Base-by-base conservation (phyloP, 331 rosid species). In the Prunus yedoensis region DNA sequence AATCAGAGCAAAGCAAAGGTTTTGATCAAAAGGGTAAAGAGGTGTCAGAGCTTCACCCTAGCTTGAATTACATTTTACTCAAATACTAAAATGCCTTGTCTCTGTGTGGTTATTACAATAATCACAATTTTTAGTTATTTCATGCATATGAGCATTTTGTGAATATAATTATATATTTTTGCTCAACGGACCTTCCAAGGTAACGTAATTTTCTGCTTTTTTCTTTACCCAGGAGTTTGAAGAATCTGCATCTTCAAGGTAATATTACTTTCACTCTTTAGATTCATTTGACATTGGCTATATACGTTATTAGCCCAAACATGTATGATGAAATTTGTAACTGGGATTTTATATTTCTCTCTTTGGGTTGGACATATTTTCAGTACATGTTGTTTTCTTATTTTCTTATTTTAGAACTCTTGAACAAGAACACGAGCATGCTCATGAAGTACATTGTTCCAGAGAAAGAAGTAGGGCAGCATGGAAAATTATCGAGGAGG, bases 381-480 rank as follows among this genome's bases (percentile, higher is more conserved):
- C 68, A 21, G 47, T 60, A 38, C 67, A 9, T 49, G 32, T 66
- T n/a, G 3, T 25, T 8, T 21, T 1, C 4, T 1, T 27, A 27
- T 38, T 38, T 38, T 38, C 18, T 66, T 68, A 23, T 62, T 11
- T 76, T 80, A 91, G 93, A 81, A 53, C 73, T 61, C 83, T 73
- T 46, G 67, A 78, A 60, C 89, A 84, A 65, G 88, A 83, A 53
- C 77, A 79, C 54, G 88, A 86, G 79, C 83, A 81, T 79, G 85
- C 65, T 80, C 85, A 65, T 25, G 95, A 88, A 83, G 89, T 91
- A 52, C 96, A 80, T 70, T 94, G 99, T 82, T 94, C 99, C 51
- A 83, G 99, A 82, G 95, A 90, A 76, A 92, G 99, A 82, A 94
- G 96, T 60, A 84, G 90, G 83, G 87, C 83, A 38, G 97, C 96